Conservation (phyloP, 2,329 filamentous ascomycete species). For the Diaporthe sp. region DNA sequence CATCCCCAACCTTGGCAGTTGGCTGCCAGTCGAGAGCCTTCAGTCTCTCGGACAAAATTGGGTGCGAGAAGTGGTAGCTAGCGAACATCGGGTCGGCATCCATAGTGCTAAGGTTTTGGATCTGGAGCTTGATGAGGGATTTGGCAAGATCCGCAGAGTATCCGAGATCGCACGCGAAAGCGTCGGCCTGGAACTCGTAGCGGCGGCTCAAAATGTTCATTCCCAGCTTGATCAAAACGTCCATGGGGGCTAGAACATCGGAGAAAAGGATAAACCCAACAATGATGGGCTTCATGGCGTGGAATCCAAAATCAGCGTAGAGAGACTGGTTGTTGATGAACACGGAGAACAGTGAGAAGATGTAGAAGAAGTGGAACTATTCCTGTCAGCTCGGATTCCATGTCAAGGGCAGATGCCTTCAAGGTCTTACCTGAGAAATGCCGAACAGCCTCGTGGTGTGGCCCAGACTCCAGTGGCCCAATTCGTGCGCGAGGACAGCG, state of each 20-base stretch:
- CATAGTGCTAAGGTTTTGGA: constrained; percentile 98
- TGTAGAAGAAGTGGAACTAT: constrained; percentile 93
- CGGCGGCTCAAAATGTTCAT: constrained; percentile 96
- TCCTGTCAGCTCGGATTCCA: constrained; percentile 43
- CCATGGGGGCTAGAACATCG: constrained; percentile 93
- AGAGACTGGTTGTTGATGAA: constrained; percentile 96
- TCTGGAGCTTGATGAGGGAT: constrained; percentile 95
- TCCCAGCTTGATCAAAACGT: constrained; percentile 91
- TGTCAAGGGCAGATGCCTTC: background rate
- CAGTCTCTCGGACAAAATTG: constrained; percentile 92
- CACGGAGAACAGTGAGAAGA: constrained; percentile 95
- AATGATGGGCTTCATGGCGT: constrained; percentile 85
- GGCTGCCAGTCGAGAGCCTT: constrained; percentile 91
- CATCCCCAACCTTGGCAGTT: constrained; percentile 56
- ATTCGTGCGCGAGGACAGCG: constrained; percentile 92
- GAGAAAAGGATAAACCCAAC: constrained; percentile 98
- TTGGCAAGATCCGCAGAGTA: constrained; percentile 85
- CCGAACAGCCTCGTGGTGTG: constrained; percentile 93
- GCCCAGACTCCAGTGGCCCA: constrained; percentile 96
- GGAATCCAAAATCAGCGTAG: constrained; percentile 92
- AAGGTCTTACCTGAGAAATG: constrained; percentile 77
- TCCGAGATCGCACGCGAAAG: constrained; percentile 86
- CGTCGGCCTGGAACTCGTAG: constrained; percentile 96
- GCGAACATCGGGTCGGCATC: constrained; percentile 99
- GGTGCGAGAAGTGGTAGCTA: constrained; percentile 98